phyloP scores from a whole-genome alignment of 1,284 basidiomycete species.

The Trametes hirsuta region DNA sequence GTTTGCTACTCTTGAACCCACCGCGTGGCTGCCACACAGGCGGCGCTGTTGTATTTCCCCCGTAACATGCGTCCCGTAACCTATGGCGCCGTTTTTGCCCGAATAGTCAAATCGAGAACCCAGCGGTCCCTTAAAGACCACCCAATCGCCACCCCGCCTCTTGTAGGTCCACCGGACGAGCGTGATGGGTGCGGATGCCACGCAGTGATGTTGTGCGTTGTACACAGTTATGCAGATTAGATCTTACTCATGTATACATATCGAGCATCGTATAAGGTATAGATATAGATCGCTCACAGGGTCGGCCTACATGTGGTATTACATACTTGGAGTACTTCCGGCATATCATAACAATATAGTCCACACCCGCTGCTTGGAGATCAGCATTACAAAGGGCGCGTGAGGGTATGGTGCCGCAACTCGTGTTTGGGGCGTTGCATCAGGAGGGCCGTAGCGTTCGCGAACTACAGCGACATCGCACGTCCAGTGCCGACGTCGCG shows the following conservation, averaged over 20 bases:
- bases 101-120: constrained; percentile 1
- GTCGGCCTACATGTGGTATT: constrained; percentile 11
- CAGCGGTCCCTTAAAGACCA: neutral
- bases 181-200: constrained; percentile 22
- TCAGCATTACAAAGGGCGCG: constrained; percentile 6
- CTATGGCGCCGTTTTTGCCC: neutral
- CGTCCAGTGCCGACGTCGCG: constrained; percentile 66
- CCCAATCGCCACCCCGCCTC: constrained; percentile 14
- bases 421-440: constrained; percentile 25
- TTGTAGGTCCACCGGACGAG: constrained; percentile 24
- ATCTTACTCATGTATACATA: constrained; percentile 13
- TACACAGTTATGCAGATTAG: constrained; percentile 17
- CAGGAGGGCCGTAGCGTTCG: constrained; percentile 12
- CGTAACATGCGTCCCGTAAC: neutral
- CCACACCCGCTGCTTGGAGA: constrained; percentile 1
- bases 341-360: constrained; percentile 15
- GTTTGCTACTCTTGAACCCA: neutral
- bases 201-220: constrained; percentile 17
- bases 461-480: constrained; percentile 71
- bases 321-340: constrained; percentile 15
- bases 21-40: constrained; percentile 1
- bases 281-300: constrained; percentile 14
- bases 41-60: neutral
- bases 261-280: constrained; percentile 14
- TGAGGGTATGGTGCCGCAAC: constrained; percentile 24